Evolutionary conservation across 1,139 yeast genomes (phyloP).

Genomic region (Zygosaccharomyces pseudobailii): DNA sequence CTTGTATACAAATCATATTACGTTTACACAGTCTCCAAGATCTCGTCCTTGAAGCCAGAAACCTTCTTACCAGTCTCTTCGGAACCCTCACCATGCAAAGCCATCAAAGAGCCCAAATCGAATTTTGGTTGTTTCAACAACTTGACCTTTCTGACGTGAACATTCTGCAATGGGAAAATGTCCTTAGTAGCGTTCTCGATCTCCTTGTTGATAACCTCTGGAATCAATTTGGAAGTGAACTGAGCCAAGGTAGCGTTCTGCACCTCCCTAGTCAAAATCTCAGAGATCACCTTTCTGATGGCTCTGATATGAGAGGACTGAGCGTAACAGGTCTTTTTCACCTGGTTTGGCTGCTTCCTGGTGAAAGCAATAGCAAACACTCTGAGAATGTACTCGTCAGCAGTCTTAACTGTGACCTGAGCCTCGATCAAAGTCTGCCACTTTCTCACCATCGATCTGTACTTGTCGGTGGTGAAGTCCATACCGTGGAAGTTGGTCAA

Average conservation of each 20-base stretch:
- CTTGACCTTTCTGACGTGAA: constrained; percentile 88
- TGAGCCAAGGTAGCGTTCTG: constrained; percentile 80
- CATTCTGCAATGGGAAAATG: constrained; percentile 87
- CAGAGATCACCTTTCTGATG: constrained; percentile 80
- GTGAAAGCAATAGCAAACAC: constrained; percentile 90
- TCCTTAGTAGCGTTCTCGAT: constrained; percentile 80
- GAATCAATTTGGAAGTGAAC: constrained; percentile 82
- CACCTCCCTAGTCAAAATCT: constrained; percentile 82
- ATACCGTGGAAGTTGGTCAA: constrained; percentile 94
- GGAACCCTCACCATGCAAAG: constrained; percentile 87
- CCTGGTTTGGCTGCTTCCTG: constrained; percentile 83
- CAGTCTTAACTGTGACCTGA: constrained; percentile 85
- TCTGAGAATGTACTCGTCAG: constrained; percentile 87
- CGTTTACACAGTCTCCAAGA: constrained; percentile 73
- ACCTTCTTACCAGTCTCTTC: constrained; percentile 93
- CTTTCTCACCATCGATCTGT: constrained; percentile 86
- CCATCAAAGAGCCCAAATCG: constrained; percentile 81
- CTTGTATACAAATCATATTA: constrained; percentile 14
- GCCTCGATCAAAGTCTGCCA: constrained; percentile 93
- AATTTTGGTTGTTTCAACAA: constrained; percentile 87
- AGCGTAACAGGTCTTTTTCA: constrained; percentile 88
- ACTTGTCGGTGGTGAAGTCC: constrained; percentile 87
- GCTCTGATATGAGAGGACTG: constrained; percentile 87
- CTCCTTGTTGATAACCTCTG: constrained; percentile 89
- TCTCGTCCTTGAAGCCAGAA: constrained; percentile 83